Conservation (phyloP, 257 asterid genomes). For the Capsicum baccatum region DNA sequence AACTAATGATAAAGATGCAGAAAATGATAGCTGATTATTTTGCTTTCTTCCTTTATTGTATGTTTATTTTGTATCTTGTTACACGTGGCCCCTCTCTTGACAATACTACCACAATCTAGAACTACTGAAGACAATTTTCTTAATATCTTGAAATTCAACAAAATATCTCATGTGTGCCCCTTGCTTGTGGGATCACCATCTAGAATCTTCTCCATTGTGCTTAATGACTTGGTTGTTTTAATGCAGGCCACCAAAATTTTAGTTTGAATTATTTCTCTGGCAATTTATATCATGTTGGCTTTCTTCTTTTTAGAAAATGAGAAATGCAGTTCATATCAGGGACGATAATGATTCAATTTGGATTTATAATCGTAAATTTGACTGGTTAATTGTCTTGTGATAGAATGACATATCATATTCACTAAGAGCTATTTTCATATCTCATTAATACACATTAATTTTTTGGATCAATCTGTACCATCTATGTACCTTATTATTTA, state of each 20-base stretch:
- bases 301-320: too few species aligned
- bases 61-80: too few species aligned
- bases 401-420: neutral
- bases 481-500: constrained; percentile 14
- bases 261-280: too few species aligned
- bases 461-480: constrained; percentile 3
- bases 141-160: neutral
- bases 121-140: constrained; percentile 20
- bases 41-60: too few species aligned
- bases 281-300: too few species aligned
- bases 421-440: neutral
- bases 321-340: too few species aligned
- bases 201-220: neutral
- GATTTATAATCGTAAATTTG: too few species aligned
- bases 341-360: too few species aligned
- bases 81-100: neutral
- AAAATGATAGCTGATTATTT: too few species aligned
- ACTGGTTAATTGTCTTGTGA: too few species aligned
- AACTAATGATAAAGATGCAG: too few species aligned
- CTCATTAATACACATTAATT: neutral
- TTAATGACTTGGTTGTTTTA: neutral
- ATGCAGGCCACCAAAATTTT: too few species aligned
- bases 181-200: neutral
- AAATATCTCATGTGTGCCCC: neutral
- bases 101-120: neutral